Conservation (phyloP, 2,329 filamentous ascomycete genomes). For the Sporothrix globosa region DNA sequence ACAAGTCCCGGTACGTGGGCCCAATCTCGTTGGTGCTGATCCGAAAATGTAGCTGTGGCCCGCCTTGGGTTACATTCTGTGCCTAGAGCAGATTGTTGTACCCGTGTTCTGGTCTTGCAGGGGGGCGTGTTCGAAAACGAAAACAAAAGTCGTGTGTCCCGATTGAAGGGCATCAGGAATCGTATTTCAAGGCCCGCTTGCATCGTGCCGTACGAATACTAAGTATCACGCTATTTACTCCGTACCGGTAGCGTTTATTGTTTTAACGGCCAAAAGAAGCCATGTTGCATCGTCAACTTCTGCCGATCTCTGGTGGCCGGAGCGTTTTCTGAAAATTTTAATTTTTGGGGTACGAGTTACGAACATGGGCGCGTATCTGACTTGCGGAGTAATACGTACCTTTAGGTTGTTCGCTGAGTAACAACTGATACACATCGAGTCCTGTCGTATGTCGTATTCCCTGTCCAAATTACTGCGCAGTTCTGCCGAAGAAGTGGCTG, state of each 20-base stretch:
- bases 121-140: background rate
- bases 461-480: constrained; percentile 14
- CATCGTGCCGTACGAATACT: background rate
- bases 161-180: background rate
- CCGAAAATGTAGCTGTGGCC: constrained; percentile 5
- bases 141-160: constrained; percentile 11
- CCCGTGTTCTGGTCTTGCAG: background rate
- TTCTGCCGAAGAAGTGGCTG: background rate
- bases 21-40: constrained; percentile 23
- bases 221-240: too few species aligned
- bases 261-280: constrained; percentile 7
- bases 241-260: background rate
- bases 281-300: constrained; percentile 1
- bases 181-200: constrained; percentile 3
- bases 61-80: constrained; percentile 28
- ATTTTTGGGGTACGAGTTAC: background rate
- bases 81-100: background rate
- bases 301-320: constrained; percentile 16
- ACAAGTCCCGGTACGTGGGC: background rate
- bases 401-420: background rate
- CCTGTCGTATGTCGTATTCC: background rate
- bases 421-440: too few species aligned
- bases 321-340: background rate
- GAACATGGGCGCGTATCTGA: background rate
- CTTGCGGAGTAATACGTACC: background rate